These are phyloP conservation scores for Gamarada debralockiae DNA, from an alignment of 495 filamentous ascomycete genomes.

Conservation along the genomic window DNA sequence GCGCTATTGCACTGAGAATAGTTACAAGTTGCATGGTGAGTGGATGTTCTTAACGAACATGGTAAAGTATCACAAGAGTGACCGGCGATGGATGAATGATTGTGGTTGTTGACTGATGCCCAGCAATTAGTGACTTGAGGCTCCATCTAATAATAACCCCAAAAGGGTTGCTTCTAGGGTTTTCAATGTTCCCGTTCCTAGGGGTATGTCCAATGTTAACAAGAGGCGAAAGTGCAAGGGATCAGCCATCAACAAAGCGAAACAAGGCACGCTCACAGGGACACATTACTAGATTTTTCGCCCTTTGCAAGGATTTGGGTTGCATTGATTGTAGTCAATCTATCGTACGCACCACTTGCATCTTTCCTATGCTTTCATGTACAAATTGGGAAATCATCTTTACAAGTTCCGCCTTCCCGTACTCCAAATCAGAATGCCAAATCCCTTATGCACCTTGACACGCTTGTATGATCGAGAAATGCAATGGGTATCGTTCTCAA, in stretches of 20 bases:
- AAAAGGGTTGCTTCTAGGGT: background rate
- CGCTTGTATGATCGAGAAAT: slow-evolving; percentile 10
- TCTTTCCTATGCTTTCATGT: slow-evolving; percentile 5
- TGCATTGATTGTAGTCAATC: slow-evolving; percentile 8
- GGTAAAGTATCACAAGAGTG: too few relatives aligned
- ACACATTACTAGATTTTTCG: background rate
- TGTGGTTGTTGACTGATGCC: background rate
- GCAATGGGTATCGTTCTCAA: slow-evolving; percentile 25
- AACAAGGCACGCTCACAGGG: background rate
- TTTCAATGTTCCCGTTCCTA: background rate
- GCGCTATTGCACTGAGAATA: slow-evolving; percentile 16
- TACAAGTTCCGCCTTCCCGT: background rate
- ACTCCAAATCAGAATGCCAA: slow-evolving; percentile 15
- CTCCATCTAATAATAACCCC: background rate
- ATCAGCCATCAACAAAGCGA: background rate
- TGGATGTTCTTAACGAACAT: too few relatives aligned
- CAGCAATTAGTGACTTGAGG: background rate
- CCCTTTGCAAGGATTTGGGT: background rate
- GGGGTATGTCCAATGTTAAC: background rate
- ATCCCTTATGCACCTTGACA: slow-evolving; percentile 9
- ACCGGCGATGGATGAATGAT: background rate
- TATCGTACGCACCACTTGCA: slow-evolving; percentile 7
- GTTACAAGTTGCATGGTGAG: slow-evolving; percentile 14
- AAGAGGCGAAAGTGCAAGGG: background rate
- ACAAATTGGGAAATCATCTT: slow-evolving; percentile 12